A percentile compares a stretch with the other conserved stretches of the same genome.
Evolutionary conservation across 1,139 yeast genomes (phyloP).

Genomic region (Hansenula sp.): DNA sequence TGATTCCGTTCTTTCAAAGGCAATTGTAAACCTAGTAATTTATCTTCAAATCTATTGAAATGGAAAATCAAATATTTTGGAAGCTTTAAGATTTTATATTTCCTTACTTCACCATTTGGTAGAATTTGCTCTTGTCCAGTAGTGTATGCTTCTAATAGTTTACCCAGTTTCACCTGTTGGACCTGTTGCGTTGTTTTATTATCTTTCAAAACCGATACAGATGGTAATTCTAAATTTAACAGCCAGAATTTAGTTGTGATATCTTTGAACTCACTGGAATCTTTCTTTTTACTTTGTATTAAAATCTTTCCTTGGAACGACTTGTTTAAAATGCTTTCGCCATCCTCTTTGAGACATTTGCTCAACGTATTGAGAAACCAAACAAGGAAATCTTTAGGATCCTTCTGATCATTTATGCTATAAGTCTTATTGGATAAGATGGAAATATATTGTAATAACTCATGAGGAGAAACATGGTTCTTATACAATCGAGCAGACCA

Average conservation of each 20-base stretch:
- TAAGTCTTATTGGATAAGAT: slow-evolving; percentile 39
- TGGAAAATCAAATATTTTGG: slow-evolving; percentile 57
- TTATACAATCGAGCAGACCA: slow-evolving; percentile 64
- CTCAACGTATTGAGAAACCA: slow-evolving; percentile 57
- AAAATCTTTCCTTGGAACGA: slow-evolving; percentile 53
- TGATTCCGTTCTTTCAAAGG: slow-evolving; percentile 46
- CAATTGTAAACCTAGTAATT: slow-evolving; percentile 29
- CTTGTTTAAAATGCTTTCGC: slow-evolving; percentile 22
- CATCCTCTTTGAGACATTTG: slow-evolving; percentile 30
- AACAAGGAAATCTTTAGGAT: slow-evolving; percentile 53
- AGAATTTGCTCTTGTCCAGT: slow-evolving; percentile 32
- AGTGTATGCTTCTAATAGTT: slow-evolving; percentile 45
- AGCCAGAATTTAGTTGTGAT: slow-evolving; percentile 49
- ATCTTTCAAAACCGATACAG: slow-evolving; percentile 49
- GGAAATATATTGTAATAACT: slow-evolving; percentile 48
- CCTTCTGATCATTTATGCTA: slow-evolving; percentile 32
- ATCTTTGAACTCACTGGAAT: slow-evolving; percentile 16
- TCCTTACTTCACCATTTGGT: slow-evolving; percentile 28
- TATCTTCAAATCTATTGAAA: slow-evolving; percentile 48
- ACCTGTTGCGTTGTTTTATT: slow-evolving; percentile 34
- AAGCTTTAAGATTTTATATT: slow-evolving; percentile 37
- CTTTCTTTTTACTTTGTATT: slow-evolving; percentile 27
- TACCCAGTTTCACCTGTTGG: slow-evolving; percentile 48
- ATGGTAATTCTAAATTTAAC: slow-evolving; percentile 56
- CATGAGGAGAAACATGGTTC: slow-evolving; percentile 66